Evolutionary conservation across 192 early-diverging fungal genomes (phyloP).

Genomic region (Podila horticola): DNA sequence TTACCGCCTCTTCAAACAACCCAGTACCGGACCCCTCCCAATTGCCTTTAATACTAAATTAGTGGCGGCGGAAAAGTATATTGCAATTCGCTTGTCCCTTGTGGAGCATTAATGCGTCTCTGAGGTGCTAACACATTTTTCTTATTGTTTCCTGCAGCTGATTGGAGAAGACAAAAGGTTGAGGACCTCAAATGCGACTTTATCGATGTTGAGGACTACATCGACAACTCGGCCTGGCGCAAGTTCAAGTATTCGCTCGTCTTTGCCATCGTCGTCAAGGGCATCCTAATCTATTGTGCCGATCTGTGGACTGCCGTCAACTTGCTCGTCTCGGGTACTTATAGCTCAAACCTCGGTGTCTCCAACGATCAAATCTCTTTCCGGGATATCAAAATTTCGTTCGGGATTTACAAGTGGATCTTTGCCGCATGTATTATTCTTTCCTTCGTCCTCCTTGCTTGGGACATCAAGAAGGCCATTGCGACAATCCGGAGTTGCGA

Average conservation of each 20-base stretch:
- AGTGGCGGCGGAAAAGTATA: too few relatives aligned
- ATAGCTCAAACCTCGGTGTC: slow-evolving; percentile 35
- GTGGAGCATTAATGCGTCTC: not conserved
- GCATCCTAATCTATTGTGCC: slow-evolving; percentile 80
- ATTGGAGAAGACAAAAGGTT: slow-evolving; percentile 83
- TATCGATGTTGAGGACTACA: slow-evolving; percentile 82
- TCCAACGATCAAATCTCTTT: slow-evolving; percentile 23
- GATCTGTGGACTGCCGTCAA: slow-evolving; percentile 83
- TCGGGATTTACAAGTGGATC: slow-evolving; percentile 61
- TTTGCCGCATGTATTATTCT: slow-evolving; percentile 72
- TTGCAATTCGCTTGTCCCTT: too few relatives aligned
- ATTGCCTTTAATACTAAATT: too few relatives aligned
- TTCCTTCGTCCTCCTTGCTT: slow-evolving; percentile 74
- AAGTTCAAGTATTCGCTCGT: slow-evolving; percentile 64
- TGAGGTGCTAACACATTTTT: slow-evolving; percentile 12
- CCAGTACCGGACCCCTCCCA: too few relatives aligned
- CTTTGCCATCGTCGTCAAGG: slow-evolving; percentile 73
- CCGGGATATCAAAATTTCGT: slow-evolving; percentile 48
- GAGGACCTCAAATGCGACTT: slow-evolving; percentile 90
- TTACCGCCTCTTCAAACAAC: not conserved
- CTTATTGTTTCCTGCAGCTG: slow-evolving; percentile 38
- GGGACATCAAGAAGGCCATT: slow-evolving; percentile 76
- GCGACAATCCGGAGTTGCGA: slow-evolving; percentile 72
- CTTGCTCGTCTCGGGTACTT: slow-evolving; percentile 57
- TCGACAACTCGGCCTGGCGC: slow-evolving; percentile 49